Conservation (phyloP, 2,329 filamentous ascomycete species). For the Fusarium sp. region DNA sequence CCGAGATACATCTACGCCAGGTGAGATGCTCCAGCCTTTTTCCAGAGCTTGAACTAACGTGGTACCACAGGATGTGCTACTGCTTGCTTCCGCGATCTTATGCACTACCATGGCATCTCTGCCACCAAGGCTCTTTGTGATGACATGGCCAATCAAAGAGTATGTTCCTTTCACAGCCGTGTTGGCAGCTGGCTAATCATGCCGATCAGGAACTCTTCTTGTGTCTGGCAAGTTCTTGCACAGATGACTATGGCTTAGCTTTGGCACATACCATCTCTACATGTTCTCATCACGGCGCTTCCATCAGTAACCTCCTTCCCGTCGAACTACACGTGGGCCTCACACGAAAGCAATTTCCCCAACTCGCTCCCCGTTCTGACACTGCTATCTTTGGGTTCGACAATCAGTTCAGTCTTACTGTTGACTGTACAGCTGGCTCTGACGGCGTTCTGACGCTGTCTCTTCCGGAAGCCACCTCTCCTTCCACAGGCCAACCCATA, state of each 20-base stretch:
- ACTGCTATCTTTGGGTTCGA: slow-evolving; percentile 31
- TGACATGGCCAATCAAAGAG: slow-evolving; percentile 42
- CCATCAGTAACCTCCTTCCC: slow-evolving; percentile 47
- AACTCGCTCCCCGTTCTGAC: slow-evolving; percentile 10
- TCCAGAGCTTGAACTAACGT: slow-evolving; percentile 1
- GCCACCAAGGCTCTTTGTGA: slow-evolving; percentile 26
- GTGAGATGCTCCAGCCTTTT: slow-evolving; percentile 11
- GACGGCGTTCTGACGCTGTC: slow-evolving; percentile 50
- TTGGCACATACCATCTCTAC: slow-evolving; percentile 43
- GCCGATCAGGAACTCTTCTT: slow-evolving; percentile 46
- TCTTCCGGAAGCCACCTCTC: slow-evolving; percentile 30
- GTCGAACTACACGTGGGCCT: slow-evolving; percentile 42
- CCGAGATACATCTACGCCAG: slow-evolving; percentile 13
- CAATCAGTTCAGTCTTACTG: slow-evolving; percentile 39
- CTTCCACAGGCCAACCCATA: slow-evolving; percentile 18
- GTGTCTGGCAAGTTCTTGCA: slow-evolving; percentile 48
- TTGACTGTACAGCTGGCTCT: slow-evolving; percentile 48
- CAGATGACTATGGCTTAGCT: slow-evolving; percentile 47
- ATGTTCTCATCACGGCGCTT: slow-evolving; percentile 44
- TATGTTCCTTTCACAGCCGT: slow-evolving; percentile 13
- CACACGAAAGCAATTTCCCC: slow-evolving; percentile 15
- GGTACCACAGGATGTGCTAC: slow-evolving; percentile 25
- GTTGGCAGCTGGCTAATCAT: slow-evolving; percentile 28
- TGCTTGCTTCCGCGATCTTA: slow-evolving; percentile 32
- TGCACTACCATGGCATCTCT: slow-evolving; percentile 15